phyloP scores from a whole-genome alignment of 208 protist species.

The Wallacemonas sp. region DNA sequence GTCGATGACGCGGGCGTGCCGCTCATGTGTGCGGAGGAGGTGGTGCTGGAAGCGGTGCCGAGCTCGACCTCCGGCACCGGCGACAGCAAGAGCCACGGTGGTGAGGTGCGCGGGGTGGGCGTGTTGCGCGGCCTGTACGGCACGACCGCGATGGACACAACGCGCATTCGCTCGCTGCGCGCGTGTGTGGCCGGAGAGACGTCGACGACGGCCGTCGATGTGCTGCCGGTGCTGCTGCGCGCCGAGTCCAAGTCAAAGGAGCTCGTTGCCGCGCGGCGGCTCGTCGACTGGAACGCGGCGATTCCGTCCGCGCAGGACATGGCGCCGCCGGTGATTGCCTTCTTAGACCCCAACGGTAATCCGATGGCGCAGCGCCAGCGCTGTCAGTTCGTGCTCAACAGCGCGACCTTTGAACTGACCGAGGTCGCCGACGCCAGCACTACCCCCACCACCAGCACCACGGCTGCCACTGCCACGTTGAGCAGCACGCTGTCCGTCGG shows the following conservation, averaged over 20 bases:
- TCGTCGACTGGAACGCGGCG: slow-evolving; percentile 57
- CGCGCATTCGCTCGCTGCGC: slow-evolving; percentile 18
- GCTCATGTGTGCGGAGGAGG: slow-evolving; percentile 11
- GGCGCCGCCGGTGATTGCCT: slow-evolving; percentile 57
- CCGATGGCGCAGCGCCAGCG: slow-evolving; percentile 19
- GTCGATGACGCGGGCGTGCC: slow-evolving; percentile 2
- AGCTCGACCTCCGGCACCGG: slow-evolving; percentile 11
- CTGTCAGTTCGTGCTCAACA: background rate
- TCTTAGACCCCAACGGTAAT: slow-evolving; percentile 39
- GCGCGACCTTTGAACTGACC: slow-evolving; percentile 10
- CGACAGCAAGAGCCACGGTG: background rate
- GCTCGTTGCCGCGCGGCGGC: slow-evolving; percentile 38
- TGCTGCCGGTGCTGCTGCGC: slow-evolving; percentile 44
- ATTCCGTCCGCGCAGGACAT: slow-evolving; percentile 53
- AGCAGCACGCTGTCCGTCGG: background rate
- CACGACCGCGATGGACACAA: slow-evolving; percentile 46
- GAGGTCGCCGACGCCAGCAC: slow-evolving; percentile 13
- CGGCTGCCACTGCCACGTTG: background rate
- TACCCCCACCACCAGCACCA: background rate
- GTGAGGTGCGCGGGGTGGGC: slow-evolving; percentile 20
- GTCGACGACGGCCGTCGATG: slow-evolving; percentile 25
- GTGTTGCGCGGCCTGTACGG: slow-evolving; percentile 46
- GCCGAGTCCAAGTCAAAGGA: slow-evolving; percentile 40
- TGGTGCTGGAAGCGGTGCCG: slow-evolving; percentile 9
- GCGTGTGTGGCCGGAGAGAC: background rate